phyloP scores from a whole-genome alignment of 345 rosid species.

The Acer negundo region DNA sequence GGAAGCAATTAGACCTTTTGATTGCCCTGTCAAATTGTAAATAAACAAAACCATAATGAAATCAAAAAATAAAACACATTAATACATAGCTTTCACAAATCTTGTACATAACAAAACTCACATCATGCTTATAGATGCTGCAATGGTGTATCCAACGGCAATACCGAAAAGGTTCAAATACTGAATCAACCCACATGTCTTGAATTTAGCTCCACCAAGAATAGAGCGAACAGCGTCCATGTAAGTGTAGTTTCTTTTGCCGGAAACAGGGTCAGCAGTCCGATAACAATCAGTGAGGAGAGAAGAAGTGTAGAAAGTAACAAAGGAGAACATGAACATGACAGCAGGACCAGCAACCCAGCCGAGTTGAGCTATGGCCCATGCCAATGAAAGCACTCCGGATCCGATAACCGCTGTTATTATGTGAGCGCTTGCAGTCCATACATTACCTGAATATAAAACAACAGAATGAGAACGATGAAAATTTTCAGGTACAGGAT shows the following conservation, averaged over 20 bases:
- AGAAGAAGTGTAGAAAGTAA: constrained; percentile 68
- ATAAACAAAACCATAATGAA: neutral
- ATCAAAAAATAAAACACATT: too few relatives aligned
- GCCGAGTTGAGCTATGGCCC: constrained; percentile 89
- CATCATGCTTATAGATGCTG: constrained; percentile 86
- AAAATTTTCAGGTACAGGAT: too few relatives aligned
- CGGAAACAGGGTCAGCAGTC: constrained; percentile 52
- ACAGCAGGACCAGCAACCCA: constrained; percentile 86
- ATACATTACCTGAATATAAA: constrained; percentile 51
- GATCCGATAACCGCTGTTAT: constrained; percentile 90
- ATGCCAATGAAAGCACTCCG: constrained; percentile 82
- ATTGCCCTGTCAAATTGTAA: constrained; percentile 57
- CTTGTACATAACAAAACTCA: constrained; percentile 20
- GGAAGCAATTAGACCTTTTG: constrained; percentile 76
- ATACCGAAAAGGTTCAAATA: constrained; percentile 71
- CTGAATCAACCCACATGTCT: constrained; percentile 68
- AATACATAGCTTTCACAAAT: neutral
- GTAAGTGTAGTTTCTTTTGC: constrained; percentile 81
- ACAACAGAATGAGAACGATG: too few relatives aligned
- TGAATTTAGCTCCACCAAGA: constrained; percentile 77
- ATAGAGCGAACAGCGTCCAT: constrained; percentile 73
- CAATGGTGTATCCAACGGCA: constrained; percentile 73
- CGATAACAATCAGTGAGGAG: constrained; percentile 77
- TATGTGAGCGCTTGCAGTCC: constrained; percentile 87
- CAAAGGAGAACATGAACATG: constrained; percentile 70